Evolutionary conservation across 2,329 filamentous ascomycete genomes (phyloP), one percentile per base, ranked within the genome.

Genomic region (Capronia epimyces): DNA sequence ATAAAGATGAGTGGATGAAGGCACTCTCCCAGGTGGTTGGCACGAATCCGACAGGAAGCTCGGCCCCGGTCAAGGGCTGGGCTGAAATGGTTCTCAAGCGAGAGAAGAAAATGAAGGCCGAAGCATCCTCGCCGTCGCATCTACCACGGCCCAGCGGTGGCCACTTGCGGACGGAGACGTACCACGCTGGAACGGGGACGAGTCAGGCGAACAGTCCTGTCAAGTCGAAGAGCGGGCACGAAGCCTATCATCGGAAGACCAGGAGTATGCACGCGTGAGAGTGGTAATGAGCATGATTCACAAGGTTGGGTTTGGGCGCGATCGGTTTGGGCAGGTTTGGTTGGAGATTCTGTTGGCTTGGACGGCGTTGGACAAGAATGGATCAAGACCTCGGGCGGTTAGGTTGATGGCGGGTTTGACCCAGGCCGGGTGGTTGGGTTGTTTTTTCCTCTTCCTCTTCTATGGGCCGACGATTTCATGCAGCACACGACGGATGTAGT

Each of bases 1-100:
- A 93, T 65, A 98, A 97, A 72, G 88, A 95, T 40, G 86, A 83
- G 48, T 98, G 93, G 93, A 93, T 98, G 86, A 83, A 83, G 66
- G 86, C 89, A 12, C 80, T 98, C 18, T 78, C 78, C 2, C 89
- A 97, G 49, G 75, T 76, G 10, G 76, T 84, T 2, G 81, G 81
- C 56, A 82, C 81, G 59, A 66, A 67, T 29, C 63, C 68, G 10
- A 41, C 44, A 24, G 36, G 43, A 12, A 43, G 48, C 15, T 50
- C 49, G 10, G 63, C 67, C 6, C 65, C 71, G 40, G 65, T 69
- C 49, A 81, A 79, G 62, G 72, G 73, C n/a, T 84, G 81, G 81
- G 80, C 80, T 0, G 78, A 82, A 46, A 69, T 82, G 58, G 78
- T 83, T 3, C 72, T 83, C 34, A 71, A 69, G 53, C 68, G 68